Percentiles rank a stretch among this genome's conserved stretches.
These are phyloP conservation scores for Gossypium laxum DNA, from an alignment of 441 rosid species.

Conservation along the genomic window DNA sequence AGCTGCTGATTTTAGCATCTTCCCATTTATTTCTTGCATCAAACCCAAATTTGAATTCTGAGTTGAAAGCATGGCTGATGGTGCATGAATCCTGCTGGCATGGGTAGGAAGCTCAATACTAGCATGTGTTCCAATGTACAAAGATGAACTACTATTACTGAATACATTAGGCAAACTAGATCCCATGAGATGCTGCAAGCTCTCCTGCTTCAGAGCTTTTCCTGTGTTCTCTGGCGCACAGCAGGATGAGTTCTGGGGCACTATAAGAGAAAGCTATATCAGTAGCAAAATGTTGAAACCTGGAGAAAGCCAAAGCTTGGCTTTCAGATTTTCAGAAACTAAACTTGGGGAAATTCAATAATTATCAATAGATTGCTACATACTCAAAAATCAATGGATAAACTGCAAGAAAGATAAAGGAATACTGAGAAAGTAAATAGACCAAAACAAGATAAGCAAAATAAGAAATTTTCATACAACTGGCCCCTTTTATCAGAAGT, in stretches of 20 bases:
- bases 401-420: neutral
- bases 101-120: constrained; percentile 61
- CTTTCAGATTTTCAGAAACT: neutral
- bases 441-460: neutral
- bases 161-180: constrained; percentile 45
- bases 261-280: constrained; percentile 27
- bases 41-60: constrained; percentile 57
- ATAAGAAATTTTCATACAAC: neutral
- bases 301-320: neutral
- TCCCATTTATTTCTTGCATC: constrained; percentile 70
- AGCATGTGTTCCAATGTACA: constrained; percentile 42
- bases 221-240: constrained; percentile 48
- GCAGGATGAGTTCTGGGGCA: constrained; percentile 54
- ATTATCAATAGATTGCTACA: neutral
- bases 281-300: constrained; percentile 13
- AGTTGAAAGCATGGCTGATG: constrained; percentile 46
- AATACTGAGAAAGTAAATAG: neutral
- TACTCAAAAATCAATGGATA: neutral
- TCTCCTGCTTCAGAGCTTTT: constrained; percentile 43
- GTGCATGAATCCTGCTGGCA: constrained; percentile 45
- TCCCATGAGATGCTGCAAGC: constrained; percentile 43
- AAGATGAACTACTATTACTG: constrained; percentile 53
- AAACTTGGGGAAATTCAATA: neutral
- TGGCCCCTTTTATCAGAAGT: neutral
- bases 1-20: constrained; percentile 68